Conservation (phyloP, 2,329 filamentous ascomycete species). For the Xylariaceae sp. region DNA sequence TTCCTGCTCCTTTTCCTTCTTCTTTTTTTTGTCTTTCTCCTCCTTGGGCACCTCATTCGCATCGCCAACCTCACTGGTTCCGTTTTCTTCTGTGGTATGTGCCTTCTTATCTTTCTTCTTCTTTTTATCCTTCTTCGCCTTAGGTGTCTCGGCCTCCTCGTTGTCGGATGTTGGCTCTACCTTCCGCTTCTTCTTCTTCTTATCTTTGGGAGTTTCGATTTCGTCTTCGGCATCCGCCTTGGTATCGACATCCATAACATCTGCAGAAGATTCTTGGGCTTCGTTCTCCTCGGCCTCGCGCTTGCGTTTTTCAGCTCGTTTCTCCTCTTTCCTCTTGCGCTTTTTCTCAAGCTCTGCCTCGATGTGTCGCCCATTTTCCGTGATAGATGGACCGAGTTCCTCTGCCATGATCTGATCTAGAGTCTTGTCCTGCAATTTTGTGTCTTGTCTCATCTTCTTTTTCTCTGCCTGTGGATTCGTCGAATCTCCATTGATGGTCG, state of each 20-base stretch:
- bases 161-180: conserved; percentile 28
- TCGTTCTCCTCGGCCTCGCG: conserved; percentile 34
- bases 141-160: conserved; percentile 29
- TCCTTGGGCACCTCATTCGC: conserved; percentile 10
- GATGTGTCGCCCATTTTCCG: conserved; percentile 10
- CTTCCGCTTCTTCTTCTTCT: conserved; percentile 43
- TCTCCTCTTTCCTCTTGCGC: conserved; percentile 43
- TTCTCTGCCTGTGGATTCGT: conserved; percentile 2
- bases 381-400: conserved; percentile 24
- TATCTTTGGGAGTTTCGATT: conserved; percentile 32
- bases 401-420: conserved; percentile 30
- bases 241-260: conserved; percentile 20
- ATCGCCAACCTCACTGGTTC: conserved; percentile 1
- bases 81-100: conserved; percentile 2
- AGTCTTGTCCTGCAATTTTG: conserved; percentile 15
- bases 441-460: conserved; percentile 13
- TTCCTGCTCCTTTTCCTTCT: conserved; percentile 37
- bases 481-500: neutral
- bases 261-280: conserved; percentile 21
- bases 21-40: conserved; percentile 25
- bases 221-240: conserved; percentile 22
- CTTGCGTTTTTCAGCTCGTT: conserved; percentile 46
- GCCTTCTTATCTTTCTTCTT: conserved; percentile 19
- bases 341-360: conserved; percentile 40
- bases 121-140: conserved; percentile 26